Evolutionary conservation across 805 yeast species (phyloP), one percentile per base, ranked within the genome.

Genomic region (Ogataea sp.): DNA sequence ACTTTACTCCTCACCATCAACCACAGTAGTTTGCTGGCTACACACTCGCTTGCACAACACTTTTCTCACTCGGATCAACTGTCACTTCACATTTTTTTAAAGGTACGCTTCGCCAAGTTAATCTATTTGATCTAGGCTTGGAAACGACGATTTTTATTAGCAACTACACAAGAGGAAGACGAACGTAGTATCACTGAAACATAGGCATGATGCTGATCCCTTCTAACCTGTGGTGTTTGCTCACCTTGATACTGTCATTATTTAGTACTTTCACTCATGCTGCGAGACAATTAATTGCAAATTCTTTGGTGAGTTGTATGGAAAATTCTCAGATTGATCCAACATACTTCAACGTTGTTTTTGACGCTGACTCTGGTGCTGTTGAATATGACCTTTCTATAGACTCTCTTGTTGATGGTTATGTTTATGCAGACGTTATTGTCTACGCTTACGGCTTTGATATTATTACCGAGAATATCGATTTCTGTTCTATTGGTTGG

Each of bases 361-460:
- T 86, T 57, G 68, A 81, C 51, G 95, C 95, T 4, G 83, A 78
- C 43, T 76, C 75, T 49, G 58, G 76, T 20, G 71, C 89, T 5
- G 60, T 89, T 44, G 71, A 68, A 41, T 88, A 87, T 56, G 74
- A 79, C 39, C 65, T 88, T 32, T 80, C 80, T 43, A 69, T 88
- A 53, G 71, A 77, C 29, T 75, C 95, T 8, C 81, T 77, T 38
- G 70, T 89, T 44, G 62, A 71, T 36, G 84, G 80, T 23, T 68
- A 79, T 48, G 75, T 89, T 46, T 56, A 56, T 28, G 96, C 95
- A 2, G 74, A 75, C 38, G 67, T 85, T 20, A 76, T 73, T 34
- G 84, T 88, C 13, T 86, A 77, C 53, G 96, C 96, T 4, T 89
- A 87, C 56, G 97, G 97, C 0, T 81, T 88, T 63, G 61, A 67